phyloP scores from a whole-genome alignment of 129 eudicot species.

The Ambrosia trifida region DNA sequence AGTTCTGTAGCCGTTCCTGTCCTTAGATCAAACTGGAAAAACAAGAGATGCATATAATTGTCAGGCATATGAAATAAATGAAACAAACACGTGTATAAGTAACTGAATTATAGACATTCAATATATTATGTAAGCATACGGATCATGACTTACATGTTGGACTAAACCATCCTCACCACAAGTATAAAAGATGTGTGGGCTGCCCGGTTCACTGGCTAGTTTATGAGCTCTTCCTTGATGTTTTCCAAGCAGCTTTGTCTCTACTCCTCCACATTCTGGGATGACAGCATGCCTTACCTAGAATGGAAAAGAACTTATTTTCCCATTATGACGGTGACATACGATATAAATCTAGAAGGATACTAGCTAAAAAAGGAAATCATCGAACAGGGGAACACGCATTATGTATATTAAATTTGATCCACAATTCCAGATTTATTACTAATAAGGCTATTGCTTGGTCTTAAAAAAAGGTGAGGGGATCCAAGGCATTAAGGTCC shows the following conservation, averaged over 20 bases:
- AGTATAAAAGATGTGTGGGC: conserved; percentile 79
- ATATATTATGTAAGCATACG: background rate
- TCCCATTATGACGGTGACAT: too few species aligned
- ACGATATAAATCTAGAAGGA: too few species aligned
- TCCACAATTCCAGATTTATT: too few species aligned
- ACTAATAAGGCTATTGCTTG: too few species aligned
- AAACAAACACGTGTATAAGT: background rate
- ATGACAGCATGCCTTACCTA: conserved; percentile 84
- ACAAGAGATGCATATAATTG: background rate
- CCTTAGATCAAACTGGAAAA: conserved; percentile 74
- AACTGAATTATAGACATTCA: background rate
- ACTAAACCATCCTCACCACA: conserved; percentile 92
- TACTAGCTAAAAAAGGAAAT: too few species aligned
- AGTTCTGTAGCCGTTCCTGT: conserved; percentile 57
- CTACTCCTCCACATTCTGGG: conserved; percentile 63
- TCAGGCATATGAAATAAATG: background rate
- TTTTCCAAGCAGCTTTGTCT: conserved; percentile 54
- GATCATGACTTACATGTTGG: conserved; percentile 67
- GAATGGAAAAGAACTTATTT: background rate
- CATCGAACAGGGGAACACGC: too few species aligned
- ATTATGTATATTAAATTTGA: too few species aligned
- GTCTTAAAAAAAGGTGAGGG: too few species aligned
- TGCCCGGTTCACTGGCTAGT: conserved; percentile 88
- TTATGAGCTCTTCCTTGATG: conserved; percentile 84
- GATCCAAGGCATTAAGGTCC: too few species aligned